phyloP scores from a whole-genome alignment of 257 asterid species.

The Solanum pimpinellifolium region DNA sequence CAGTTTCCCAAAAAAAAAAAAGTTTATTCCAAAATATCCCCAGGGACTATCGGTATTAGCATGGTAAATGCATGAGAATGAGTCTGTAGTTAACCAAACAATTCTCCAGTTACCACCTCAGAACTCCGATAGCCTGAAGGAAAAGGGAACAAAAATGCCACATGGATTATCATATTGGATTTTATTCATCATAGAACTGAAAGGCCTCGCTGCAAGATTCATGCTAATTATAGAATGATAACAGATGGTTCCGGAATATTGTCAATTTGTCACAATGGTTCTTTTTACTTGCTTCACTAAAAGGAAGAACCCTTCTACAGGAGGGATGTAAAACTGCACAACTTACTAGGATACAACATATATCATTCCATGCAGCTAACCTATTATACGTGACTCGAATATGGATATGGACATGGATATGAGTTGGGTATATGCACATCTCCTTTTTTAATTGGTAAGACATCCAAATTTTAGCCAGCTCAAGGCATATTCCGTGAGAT shows the following conservation, averaged over 20 bases:
- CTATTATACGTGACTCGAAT: neutral
- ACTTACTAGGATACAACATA: neutral
- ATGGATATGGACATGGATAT: neutral
- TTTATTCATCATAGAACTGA: neutral
- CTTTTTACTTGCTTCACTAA: neutral
- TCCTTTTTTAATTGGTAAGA: neutral
- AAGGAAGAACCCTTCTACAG: neutral
- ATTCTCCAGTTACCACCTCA: neutral
- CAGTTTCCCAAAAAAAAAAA: too few species aligned
- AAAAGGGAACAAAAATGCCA: neutral
- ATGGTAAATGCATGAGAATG: neutral
- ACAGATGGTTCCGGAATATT: neutral
- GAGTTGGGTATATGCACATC: neutral
- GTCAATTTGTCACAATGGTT: neutral
- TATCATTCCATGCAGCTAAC: neutral
- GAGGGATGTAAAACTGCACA: neutral
- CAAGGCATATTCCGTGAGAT: neutral
- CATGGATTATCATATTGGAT: neutral
- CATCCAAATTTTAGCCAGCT: neutral
- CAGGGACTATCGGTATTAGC: neutral
- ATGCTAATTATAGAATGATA: neutral
- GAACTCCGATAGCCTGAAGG: neutral
- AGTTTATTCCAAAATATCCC: neutral
- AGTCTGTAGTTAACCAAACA: neutral
- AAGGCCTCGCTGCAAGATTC: neutral